phyloP scores from a whole-genome alignment of 2,329 filamentous ascomycete species.

The Colletotrichum somersetense region DNA sequence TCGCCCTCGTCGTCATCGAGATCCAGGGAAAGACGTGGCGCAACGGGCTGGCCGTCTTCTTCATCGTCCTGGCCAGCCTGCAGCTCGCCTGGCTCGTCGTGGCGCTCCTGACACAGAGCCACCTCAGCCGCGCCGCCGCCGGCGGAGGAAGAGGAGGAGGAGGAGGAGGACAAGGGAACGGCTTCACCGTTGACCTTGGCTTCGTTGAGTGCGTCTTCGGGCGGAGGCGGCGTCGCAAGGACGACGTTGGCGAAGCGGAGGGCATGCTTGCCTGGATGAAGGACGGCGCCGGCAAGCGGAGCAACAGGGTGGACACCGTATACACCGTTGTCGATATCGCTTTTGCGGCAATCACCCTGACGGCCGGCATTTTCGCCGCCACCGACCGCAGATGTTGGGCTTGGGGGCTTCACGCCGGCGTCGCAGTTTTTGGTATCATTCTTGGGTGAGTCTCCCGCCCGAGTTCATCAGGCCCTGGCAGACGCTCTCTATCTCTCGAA shows the following conservation, averaged over 20 bases:
- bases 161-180: not conserved
- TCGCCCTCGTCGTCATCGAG: slow-evolving; percentile 18
- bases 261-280: slow-evolving; percentile 9
- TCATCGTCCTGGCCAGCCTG: slow-evolving; percentile 21
- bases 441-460: slow-evolving; percentile 14
- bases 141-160: no score
- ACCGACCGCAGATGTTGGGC: not conserved
- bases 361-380: not conserved
- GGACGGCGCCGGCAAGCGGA: not conserved
- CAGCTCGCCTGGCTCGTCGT: slow-evolving; percentile 32
- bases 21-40: not conserved
- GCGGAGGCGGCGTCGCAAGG: not conserved
- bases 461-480: no score
- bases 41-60: not conserved
- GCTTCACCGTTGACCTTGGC: slow-evolving; percentile 21
- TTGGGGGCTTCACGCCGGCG: not conserved
- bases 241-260: not conserved
- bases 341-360: slow-evolving; percentile 9
- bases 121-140: not conserved
- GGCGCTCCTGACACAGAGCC: slow-evolving; percentile 3
- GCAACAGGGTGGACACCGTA: not conserved
- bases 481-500: no score
- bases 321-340: not conserved
- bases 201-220: slow-evolving; percentile 33
- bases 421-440: slow-evolving; percentile 1